Percentiles rank a stretch among this genome's conserved stretches.
phyloP scores from a whole-genome alignment of 2,329 filamentous ascomycete genomes.

The Calycina herbarum region DNA sequence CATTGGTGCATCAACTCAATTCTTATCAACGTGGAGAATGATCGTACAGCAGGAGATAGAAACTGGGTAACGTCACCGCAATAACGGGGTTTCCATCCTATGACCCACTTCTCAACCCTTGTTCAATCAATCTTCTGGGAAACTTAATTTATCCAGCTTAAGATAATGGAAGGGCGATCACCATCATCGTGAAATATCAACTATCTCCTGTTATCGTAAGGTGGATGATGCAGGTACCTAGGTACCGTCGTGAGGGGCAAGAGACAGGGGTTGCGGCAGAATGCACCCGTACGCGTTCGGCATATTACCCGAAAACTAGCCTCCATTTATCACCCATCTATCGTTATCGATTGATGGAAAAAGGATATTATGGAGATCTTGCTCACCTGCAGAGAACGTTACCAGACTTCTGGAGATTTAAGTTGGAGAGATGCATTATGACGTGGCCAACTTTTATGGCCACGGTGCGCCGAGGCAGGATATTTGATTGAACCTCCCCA shows the following conservation, averaged over 20 bases:
- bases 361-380: not conserved
- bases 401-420: not conserved
- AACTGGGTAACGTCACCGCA: not conserved
- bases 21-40: conserved; percentile 1
- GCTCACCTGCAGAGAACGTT: conserved; percentile 3
- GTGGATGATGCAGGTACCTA: conserved; percentile 1
- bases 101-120: not conserved
- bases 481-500: not conserved
- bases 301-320: not conserved
- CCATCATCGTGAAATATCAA: too few species aligned
- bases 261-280: not conserved
- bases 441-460: not conserved
- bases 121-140: not conserved
- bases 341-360: conserved; percentile 2
- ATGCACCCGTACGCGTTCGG: not conserved
- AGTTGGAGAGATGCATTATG: not conserved
- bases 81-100: not conserved
- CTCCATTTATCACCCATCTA: not conserved
- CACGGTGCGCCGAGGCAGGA: not conserved
- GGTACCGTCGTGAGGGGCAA: not conserved
- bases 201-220: not conserved
- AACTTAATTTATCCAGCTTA: not conserved
- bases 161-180: not conserved
- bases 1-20: not conserved
- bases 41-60: not conserved